phyloP scores from a whole-genome alignment of 306 rosid genomes.

The Adenanthera pavonina region DNA sequence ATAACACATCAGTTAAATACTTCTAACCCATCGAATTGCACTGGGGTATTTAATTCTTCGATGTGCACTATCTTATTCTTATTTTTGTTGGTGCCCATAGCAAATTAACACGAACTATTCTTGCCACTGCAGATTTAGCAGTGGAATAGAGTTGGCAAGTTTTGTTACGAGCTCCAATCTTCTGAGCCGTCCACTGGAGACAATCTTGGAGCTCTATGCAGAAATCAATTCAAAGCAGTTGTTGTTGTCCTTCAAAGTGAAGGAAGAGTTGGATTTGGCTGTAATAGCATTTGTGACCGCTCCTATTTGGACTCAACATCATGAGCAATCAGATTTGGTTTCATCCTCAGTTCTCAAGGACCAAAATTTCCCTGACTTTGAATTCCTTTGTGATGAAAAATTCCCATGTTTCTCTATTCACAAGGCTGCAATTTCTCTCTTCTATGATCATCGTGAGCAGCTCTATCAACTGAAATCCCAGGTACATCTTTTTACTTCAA shows the following conservation, averaged over 20 bases:
- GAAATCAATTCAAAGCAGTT: background rate
- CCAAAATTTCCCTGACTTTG: slow-evolving; percentile 39
- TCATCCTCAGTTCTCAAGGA: slow-evolving; percentile 39
- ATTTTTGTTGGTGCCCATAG: background rate
- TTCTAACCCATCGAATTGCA: background rate
- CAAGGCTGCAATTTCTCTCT: slow-evolving; percentile 42
- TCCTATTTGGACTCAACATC: background rate
- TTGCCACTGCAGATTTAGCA: slow-evolving; percentile 55
- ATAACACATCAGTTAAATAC: too few species aligned
- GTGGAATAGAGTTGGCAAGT: slow-evolving; percentile 52
- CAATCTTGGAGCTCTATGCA: slow-evolving; percentile 20
- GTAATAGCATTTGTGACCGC: slow-evolving; percentile 52
- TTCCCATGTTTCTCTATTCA: slow-evolving; percentile 46
- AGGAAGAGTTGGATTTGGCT: slow-evolving; percentile 8
- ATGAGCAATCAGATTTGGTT: slow-evolving; percentile 33
- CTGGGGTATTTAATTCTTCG: background rate
- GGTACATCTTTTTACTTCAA: slow-evolving; percentile 36
- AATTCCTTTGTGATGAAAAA: slow-evolving; percentile 45
- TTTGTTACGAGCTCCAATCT: slow-evolving; percentile 44
- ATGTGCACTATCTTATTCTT: background rate
- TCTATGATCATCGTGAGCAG: background rate
- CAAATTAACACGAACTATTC: background rate
- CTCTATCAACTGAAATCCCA: slow-evolving; percentile 42
- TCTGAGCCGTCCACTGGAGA: slow-evolving; percentile 42
- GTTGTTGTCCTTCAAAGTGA: slow-evolving; percentile 24